Conservation (phyloP, 2,329 filamentous ascomycete genomes). For the Claviceps capensis region DNA sequence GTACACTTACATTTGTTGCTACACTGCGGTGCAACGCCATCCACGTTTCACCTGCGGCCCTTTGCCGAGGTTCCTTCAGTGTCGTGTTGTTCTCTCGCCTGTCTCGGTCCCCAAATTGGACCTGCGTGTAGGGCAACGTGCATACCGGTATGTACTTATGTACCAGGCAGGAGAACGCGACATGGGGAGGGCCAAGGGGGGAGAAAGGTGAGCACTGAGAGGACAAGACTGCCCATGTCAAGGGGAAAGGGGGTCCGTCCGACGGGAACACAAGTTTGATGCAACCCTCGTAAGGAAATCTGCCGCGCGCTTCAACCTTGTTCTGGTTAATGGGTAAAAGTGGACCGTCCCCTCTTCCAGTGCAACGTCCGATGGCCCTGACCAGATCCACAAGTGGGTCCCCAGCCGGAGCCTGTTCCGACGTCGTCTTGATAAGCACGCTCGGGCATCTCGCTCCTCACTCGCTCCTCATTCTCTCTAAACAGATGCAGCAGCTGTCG, state of each 20-base stretch:
- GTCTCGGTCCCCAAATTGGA: neutral
- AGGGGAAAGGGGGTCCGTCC: no score
- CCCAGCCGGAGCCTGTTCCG: no score
- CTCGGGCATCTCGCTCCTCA: no score
- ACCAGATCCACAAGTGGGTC: no score
- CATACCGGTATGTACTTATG: neutral
- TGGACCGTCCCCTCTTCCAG: neutral
- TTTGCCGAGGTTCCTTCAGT: neutral
- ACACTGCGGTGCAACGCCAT: constrained; percentile 6
- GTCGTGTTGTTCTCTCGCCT: neutral
- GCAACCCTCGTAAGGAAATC: neutral
- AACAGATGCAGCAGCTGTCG: no score
- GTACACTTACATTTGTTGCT: neutral
- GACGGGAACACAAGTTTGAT: no score
- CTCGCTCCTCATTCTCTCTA: no score
- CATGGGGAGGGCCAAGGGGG: neutral
- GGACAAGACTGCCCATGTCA: neutral
- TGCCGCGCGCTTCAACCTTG: constrained; percentile 3
- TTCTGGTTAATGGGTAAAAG: neutral
- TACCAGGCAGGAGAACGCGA: neutral
- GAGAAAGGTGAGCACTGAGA: no score
- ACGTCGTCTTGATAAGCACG: no score
- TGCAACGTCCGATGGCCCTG: constrained; percentile 2
- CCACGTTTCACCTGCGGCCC: constrained; percentile 7
- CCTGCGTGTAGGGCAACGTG: neutral